phyloP scores from a whole-genome alignment of 2,329 filamentous ascomycete genomes.

The Apiospora kogelbergensis region DNA sequence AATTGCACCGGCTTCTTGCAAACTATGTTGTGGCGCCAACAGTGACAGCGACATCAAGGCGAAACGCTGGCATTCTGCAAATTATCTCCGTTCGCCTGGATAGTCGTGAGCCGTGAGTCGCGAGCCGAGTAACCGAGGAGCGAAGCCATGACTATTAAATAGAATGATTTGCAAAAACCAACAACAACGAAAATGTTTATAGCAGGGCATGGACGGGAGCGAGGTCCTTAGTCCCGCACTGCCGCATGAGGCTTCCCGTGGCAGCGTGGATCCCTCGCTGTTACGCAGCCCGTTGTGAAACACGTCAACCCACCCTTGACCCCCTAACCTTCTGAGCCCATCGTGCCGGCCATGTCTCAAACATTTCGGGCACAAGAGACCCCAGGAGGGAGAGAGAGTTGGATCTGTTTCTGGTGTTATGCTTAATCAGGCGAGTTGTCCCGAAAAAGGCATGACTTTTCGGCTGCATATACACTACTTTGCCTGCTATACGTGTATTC shows the following conservation, averaged over 20 bases:
- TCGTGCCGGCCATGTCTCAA: neutral
- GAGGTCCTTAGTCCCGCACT: neutral
- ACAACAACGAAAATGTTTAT: neutral
- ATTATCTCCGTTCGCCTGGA: neutral
- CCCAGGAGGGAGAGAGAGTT: neutral
- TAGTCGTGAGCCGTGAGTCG: neutral
- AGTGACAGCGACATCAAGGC: neutral
- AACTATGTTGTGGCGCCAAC: neutral
- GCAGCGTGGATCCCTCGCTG: neutral
- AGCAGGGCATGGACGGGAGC: neutral
- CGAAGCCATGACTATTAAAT: neutral
- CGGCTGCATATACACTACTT: too few species aligned
- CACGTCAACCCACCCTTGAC: neutral
- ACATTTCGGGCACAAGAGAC: neutral
- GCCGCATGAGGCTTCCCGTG: neutral
- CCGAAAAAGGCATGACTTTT: neutral
- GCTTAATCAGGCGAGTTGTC: neutral
- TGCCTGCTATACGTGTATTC: too few species aligned
- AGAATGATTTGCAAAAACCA: neutral
- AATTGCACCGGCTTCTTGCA: neutral
- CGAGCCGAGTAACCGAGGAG: neutral
- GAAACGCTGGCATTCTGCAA: neutral
- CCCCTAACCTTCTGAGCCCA: neutral
- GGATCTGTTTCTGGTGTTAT: neutral
- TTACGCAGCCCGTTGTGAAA: slow-evolving; percentile 3